phyloP scores from a whole-genome alignment of 73 alveolate species.

The Effrenium voratum region DNA sequence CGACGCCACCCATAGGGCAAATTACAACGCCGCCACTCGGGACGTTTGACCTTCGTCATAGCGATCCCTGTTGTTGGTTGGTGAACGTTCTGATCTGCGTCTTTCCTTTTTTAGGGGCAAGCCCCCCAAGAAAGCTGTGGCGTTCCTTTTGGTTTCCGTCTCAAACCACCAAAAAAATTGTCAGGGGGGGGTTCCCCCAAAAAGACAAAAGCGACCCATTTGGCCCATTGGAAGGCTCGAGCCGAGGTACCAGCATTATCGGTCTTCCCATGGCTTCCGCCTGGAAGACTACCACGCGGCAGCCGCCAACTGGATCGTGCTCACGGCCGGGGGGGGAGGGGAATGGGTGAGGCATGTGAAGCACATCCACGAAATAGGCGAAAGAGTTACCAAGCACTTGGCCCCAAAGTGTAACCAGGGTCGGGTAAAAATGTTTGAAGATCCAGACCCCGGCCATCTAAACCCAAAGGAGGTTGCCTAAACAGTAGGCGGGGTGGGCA shows the following conservation, averaged over 20 bases:
- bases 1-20: no score
- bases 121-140: background rate
- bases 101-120: no score
- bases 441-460: background rate
- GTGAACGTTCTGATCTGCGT: background rate
- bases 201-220: background rate
- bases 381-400: background rate
- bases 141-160: background rate
- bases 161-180: background rate
- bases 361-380: background rate
- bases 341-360: background rate
- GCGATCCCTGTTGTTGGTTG: background rate
- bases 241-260: slow-evolving; percentile 1
- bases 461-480: background rate
- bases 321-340: background rate
- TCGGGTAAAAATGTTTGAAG: no score
- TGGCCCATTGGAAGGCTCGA: background rate
- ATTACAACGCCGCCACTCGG: no score
- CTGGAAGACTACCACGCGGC: slow-evolving; percentile 34
- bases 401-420: background rate
- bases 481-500: no score
- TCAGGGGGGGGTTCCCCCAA: background rate
- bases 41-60: no score
- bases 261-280: background rate
- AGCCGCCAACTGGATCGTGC: slow-evolving; percentile 60